Conservation (phyloP, 805 yeast species). For the Myxozyma kluyveri region DNA sequence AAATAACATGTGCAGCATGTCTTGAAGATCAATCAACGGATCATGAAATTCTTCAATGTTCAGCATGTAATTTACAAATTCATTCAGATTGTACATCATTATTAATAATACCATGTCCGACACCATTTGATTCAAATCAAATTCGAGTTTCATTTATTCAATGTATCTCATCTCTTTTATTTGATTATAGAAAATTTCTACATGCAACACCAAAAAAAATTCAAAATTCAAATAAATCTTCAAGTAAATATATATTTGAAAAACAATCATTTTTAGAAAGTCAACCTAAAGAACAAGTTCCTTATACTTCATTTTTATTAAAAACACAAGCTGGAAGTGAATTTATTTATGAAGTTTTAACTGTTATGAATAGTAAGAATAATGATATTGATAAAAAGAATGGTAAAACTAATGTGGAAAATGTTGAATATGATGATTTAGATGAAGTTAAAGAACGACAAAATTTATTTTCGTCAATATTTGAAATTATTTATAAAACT, state of each 20-base stretch:
- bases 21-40: not conserved
- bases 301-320: conserved; percentile 17
- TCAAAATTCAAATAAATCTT: not conserved
- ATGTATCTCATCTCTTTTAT: conserved; percentile 18
- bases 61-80: conserved; percentile 5
- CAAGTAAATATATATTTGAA: not conserved
- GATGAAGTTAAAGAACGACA: not conserved
- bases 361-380: no score
- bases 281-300: conserved; percentile 22
- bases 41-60: conserved; percentile 4
- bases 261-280: conserved; percentile 4
- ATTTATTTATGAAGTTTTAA: conserved; percentile 23
- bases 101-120: conserved; percentile 25
- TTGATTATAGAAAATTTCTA: conserved; percentile 13
- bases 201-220: not conserved
- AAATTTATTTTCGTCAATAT: not conserved
- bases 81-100: conserved; percentile 9
- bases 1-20: conserved; percentile 11
- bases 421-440: not conserved
- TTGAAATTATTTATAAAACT: conserved; percentile 1
- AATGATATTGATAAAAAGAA: conserved; percentile 1
- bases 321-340: conserved; percentile 29
- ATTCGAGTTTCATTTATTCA: conserved; percentile 23
- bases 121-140: conserved; percentile 21
- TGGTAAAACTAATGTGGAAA: not conserved